Percentiles rank a stretch among this genome's conserved stretches.
Conservation (phyloP, 495 filamentous ascomycete genomes). For the Tuber umbilicatum region DNA sequence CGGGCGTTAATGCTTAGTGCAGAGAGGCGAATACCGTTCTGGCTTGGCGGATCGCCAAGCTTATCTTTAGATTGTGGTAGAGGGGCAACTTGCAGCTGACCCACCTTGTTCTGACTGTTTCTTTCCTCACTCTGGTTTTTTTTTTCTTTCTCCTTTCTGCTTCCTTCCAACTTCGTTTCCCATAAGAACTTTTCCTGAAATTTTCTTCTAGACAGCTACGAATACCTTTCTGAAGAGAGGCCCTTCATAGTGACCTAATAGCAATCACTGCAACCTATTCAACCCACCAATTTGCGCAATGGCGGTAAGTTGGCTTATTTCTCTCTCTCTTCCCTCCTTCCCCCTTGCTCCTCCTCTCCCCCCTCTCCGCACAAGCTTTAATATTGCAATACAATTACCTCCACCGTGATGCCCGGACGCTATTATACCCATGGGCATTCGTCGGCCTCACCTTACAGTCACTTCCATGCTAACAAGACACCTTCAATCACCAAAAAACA, state of each 20-base stretch:
- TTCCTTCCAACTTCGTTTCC: background rate
- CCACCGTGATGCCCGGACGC: background rate
- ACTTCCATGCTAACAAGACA: background rate
- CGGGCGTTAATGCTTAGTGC: no score
- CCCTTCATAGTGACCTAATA: conserved; percentile 1
- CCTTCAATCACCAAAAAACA: conserved; percentile 18
- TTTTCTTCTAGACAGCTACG: background rate
- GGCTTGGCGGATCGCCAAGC: background rate
- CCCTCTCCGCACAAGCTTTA: background rate
- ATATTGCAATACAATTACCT: background rate
- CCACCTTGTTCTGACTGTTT: background rate
- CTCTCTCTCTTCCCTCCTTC: background rate
- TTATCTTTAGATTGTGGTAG: background rate
- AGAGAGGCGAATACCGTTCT: background rate
- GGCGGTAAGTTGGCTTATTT: background rate
- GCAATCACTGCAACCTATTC: background rate
- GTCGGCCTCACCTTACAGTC: background rate
- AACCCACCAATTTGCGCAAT: background rate
- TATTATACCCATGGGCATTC: background rate
- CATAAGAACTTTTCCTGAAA: background rate
- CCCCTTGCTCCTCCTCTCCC: background rate
- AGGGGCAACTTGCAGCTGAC: background rate
- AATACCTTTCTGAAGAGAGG: background rate
- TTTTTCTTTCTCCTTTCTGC: no score
- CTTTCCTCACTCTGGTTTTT: background rate